Evolutionary conservation across 2,329 filamentous ascomycete genomes (phyloP), one percentile per base, ranked within the genome.

Genomic region (Xylariomycetidae sp.): DNA sequence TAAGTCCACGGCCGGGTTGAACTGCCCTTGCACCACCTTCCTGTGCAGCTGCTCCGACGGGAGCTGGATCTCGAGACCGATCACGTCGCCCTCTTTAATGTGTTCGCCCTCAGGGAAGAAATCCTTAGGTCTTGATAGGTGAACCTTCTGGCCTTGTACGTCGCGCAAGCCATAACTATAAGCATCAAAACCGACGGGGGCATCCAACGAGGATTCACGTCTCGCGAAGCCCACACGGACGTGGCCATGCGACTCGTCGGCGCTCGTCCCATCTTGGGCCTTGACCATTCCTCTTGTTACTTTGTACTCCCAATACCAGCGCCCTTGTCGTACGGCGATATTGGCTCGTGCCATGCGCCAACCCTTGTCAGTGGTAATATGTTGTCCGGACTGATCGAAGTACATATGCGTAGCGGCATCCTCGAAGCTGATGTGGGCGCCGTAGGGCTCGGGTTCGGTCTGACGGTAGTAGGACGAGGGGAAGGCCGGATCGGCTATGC

Each of bases 81-180:
- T 86, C 8, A 98, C 87, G 58, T 98, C 92, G 27, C 90, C 92
- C 59, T 95, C 88, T 27, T 76, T 73, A 32, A 97, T 79, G 36
- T 88, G 77, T 56, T 90, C 83, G 29, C 82, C 82, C 2, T 82
- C 74, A 1, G 81, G 80, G 42, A 89, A 89, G 61, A 95, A 90
- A 46, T 89, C 85, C 54, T 88, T 88, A n/a, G 89, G 88, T 30
- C 90, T 80, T 43, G 89, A 96, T 68, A 92, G 88, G 65, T 92
- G 88, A 33, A 95, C 85, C 41, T 90, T 90, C 58, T 97, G 88
- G 14, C 92, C 92, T 19, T 83, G 77, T 16, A 89, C 82, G 53
- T 98, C 92, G 27, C 89, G 84, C 37, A 97, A 77, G 28, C 86
- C 90, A 57, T 97, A 97, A 54, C 89, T 94, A 63, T 97, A 96